A percentile compares a stretch with the other conserved stretches of the same genome.
Evolutionary conservation across 2,329 filamentous ascomycete species (phyloP).

Genomic region (Epichloe elymi): DNA sequence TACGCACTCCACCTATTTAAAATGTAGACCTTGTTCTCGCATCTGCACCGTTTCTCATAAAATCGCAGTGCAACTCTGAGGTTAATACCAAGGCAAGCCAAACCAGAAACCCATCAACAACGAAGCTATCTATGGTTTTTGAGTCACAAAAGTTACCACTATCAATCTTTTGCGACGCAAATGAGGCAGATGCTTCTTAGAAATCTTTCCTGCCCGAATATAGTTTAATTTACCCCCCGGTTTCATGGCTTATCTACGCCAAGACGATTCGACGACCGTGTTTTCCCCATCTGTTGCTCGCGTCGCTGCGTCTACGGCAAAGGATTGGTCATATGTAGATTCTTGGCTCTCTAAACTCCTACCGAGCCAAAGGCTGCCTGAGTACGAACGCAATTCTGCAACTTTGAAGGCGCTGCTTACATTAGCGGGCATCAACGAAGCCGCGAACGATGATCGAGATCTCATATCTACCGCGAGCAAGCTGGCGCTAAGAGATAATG

Average conservation of each 20-base stretch:
- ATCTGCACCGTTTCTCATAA: no score
- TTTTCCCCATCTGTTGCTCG: conserved; percentile 58
- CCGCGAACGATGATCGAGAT: conserved; percentile 56
- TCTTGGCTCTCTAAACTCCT: conserved; percentile 63
- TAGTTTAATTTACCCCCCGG: not conserved
- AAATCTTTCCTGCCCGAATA: not conserved
- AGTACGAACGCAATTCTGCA: conserved; percentile 77
- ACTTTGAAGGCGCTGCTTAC: conserved; percentile 65
- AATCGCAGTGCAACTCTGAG: no score
- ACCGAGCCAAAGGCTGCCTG: conserved; percentile 46
- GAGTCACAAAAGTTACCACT: no score
- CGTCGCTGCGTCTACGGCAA: conserved; percentile 66
- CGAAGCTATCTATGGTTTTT: no score
- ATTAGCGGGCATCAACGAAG: conserved; percentile 63
- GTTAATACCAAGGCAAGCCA: no score
- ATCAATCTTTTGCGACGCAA: no score
- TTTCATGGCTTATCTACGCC: not conserved
- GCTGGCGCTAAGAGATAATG: conserved; percentile 31
- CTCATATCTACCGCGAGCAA: conserved; percentile 46
- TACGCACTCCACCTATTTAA: no score
- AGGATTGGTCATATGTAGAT: conserved; percentile 85
- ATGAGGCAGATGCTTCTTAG: no score
- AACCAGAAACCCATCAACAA: no score
- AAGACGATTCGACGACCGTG: conserved; percentile 33
- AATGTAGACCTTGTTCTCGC: no score